phyloP scores from a whole-genome alignment of 495 filamentous ascomycete genomes.

The Barbatosphaeria neglecta region DNA sequence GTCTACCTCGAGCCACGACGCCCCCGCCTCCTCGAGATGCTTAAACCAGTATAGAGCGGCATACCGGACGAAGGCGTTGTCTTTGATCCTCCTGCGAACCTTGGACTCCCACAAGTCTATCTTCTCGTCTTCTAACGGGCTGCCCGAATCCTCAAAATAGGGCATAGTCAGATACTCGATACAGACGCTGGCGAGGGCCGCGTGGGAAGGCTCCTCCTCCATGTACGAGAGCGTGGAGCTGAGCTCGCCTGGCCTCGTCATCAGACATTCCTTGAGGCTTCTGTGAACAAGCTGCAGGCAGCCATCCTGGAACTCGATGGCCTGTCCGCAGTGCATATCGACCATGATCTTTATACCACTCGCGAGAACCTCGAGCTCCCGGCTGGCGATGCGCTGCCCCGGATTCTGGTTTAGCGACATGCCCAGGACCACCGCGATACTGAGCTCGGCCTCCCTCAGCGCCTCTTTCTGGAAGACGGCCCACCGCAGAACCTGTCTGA shows the following conservation, averaged over 20 bases:
- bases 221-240: not conserved
- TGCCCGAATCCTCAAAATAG: not conserved
- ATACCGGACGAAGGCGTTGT: conserved; percentile 1
- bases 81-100: conserved; percentile 1
- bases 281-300: conserved; percentile 1
- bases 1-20: not conserved
- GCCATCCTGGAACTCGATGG: not conserved
- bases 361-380: not conserved
- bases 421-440: not conserved
- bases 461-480: not conserved
- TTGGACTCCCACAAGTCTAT: not conserved
- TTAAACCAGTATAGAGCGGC: conserved; percentile 1
- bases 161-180: conserved; percentile 1
- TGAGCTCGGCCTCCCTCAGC: not conserved
- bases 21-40: not conserved
- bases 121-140: not conserved
- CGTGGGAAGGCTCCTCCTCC: not conserved
- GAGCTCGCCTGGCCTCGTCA: not conserved
- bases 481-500: conserved; percentile 2
- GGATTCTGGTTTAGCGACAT: not conserved
- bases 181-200: conserved; percentile 1
- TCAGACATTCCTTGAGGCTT: conserved; percentile 1
- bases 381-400: not conserved
- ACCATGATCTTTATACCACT: not conserved
- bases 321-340: not conserved